Base-by-base conservation (phyloP, 306 rosid genomes). In the Quercus wislizeni region DNA sequence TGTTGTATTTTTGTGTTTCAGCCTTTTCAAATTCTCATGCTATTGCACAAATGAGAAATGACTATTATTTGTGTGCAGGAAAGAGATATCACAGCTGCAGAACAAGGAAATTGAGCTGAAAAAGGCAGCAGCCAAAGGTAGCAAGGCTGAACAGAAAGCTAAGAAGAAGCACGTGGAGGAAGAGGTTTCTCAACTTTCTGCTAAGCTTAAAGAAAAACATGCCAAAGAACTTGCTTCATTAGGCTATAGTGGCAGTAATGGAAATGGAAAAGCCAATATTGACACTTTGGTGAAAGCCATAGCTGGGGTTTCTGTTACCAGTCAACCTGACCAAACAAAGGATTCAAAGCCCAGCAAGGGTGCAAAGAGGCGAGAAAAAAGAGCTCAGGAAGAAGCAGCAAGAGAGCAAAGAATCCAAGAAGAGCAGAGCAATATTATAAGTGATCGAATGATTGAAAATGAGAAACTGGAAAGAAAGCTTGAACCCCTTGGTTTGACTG, bases 151-250 rank as follows among this genome's bases (percentile, higher is more conserved):
- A 83, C 98, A 93, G 87, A 93, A 90, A 85, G 76, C 90, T 51
- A 96, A 93, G 90, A 96, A 96, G 80, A 96, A 89, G 82, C 96
- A 93, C 71, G 98, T 96, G 85, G 99, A 96, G 90, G 98, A 93
- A 82, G 93, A 91, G 79, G 82, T 96, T 75, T 78, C 98, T 83
- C 90, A 78, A 78, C 87, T 88, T 76, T 96, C 97, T 82, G 75
- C 88, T 7, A 81, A 87, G 83, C 94, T 93, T 17, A 90, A 96
- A 84, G 91, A 90, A 78, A 87, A 89, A 28, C 97, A 93, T 4
- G 81, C 89, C 0, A 85, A 81, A 76, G 98, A 96, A 83, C 87
- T 90, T 74, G 85, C 91, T 77, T 84, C 82, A 38, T 83, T 96
- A 74, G 98, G 98, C 83, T 96, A 85, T 83, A 87, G 82, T 76